Evolutionary conservation across 163 green algal genomes (phyloP).

Genomic region (Chloromonas sp.): DNA sequence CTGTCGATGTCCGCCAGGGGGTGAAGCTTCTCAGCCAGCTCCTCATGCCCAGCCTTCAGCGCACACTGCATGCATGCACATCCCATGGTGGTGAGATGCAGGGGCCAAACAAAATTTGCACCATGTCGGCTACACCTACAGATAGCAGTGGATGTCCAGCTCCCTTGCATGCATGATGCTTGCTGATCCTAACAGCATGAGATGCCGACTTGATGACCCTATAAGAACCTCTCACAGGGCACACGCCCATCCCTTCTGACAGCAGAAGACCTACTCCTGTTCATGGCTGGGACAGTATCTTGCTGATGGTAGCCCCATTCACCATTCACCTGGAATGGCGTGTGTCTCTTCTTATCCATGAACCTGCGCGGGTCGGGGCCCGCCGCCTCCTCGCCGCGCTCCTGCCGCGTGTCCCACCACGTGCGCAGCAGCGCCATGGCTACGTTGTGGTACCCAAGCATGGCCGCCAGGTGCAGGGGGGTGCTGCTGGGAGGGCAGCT

Average conservation of each 20-base stretch:
- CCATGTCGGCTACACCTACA: too few relatives aligned
- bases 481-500: slow-evolving; percentile 18
- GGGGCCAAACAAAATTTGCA: too few relatives aligned
- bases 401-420: neutral
- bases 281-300: too few relatives aligned
- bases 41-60: neutral
- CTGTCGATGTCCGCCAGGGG: neutral
- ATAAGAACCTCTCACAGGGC: too few relatives aligned
- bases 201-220: too few relatives aligned
- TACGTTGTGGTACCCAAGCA: neutral
- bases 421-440: slow-evolving; percentile 1
- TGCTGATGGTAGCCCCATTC: too few relatives aligned
- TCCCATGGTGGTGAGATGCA: too few relatives aligned
- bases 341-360: neutral
- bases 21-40: slow-evolving; percentile 2
- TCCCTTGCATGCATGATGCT: too few relatives aligned
- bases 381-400: neutral
- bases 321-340: neutral
- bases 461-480: slow-evolving; percentile 30
- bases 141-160: too few relatives aligned
- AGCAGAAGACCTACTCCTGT: too few relatives aligned
- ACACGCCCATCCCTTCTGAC: too few relatives aligned
- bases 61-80: neutral
- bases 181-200: too few relatives aligned
- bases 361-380: neutral